Conservation (phyloP, 345 rosid species). For the Ricinus communis region DNA sequence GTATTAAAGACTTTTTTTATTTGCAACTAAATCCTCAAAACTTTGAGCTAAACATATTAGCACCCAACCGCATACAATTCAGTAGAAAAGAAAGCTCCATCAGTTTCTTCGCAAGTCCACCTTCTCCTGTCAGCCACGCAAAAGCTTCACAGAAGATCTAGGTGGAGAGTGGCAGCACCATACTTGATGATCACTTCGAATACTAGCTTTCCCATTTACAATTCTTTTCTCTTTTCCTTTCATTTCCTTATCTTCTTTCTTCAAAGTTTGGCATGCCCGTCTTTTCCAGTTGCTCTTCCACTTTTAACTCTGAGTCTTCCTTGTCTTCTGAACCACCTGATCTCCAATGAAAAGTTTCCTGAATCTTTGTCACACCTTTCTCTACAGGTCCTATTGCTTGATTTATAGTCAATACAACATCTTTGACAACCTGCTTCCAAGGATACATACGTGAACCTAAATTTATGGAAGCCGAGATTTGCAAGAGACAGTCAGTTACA, state of each 20-base stretch:
- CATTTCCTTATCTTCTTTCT: not conserved
- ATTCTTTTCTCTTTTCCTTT: not conserved
- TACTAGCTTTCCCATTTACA: too few relatives aligned
- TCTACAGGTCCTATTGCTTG: conserved; percentile 85
- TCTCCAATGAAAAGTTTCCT: conserved; percentile 55
- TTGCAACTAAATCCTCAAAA: too few relatives aligned
- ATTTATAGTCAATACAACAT: conserved; percentile 79
- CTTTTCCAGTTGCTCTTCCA: conserved; percentile 26
- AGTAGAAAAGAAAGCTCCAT: too few relatives aligned
- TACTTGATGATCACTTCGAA: too few relatives aligned
- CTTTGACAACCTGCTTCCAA: conserved; percentile 58
- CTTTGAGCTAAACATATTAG: too few relatives aligned
- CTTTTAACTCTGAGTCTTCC: conserved; percentile 36
- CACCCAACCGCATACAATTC: too few relatives aligned
- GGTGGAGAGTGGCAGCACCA: too few relatives aligned
- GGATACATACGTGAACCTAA: not conserved
- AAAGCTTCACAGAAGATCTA: too few relatives aligned
- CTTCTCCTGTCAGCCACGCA: too few relatives aligned
- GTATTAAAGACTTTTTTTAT: too few relatives aligned
- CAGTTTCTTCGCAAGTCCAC: too few relatives aligned
- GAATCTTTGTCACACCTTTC: conserved; percentile 81
- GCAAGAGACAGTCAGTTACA: not conserved
- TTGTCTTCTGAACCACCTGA: conserved; percentile 33
- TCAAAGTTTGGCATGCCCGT: not conserved
- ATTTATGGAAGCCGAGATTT: not conserved